Percentiles rank a stretch among this genome's conserved stretches.
These are phyloP conservation scores for Ogataea hybrid DNA, from an alignment of 1,139 yeast species.

Conservation along the genomic window DNA sequence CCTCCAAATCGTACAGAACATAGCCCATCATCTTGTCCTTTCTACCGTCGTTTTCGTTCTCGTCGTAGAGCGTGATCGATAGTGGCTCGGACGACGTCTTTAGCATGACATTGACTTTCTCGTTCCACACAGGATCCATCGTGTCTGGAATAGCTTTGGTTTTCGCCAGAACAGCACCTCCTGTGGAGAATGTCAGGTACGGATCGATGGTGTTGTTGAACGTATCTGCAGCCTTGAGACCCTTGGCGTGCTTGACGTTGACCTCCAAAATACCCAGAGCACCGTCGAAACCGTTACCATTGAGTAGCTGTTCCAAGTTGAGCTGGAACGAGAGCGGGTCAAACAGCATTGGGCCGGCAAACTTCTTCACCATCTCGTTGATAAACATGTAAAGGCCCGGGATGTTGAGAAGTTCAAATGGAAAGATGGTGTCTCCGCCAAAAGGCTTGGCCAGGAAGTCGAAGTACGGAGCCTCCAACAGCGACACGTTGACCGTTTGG, in stretches of 20 bases:
- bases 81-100: conserved; percentile 80
- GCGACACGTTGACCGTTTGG: conserved; percentile 81
- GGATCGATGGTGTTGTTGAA: conserved; percentile 87
- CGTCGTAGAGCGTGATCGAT: conserved; percentile 64
- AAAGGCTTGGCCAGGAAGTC: conserved; percentile 73
- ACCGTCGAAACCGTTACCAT: conserved; percentile 77
- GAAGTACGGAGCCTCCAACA: conserved; percentile 81
- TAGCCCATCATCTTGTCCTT: conserved; percentile 82
- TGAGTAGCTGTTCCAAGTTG: conserved; percentile 84
- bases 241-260: conserved; percentile 62
- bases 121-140: conserved; percentile 77
- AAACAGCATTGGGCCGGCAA: conserved; percentile 82
- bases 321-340: conserved; percentile 90
- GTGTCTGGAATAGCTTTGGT: conserved; percentile 69
- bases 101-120: conserved; percentile 68
- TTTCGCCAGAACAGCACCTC: conserved; percentile 56
- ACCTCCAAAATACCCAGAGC: conserved; percentile 85
- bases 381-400: conserved; percentile 86
- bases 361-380: conserved; percentile 80
- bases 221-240: conserved; percentile 65
- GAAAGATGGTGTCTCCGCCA: conserved; percentile 75
- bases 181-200: conserved; percentile 71
- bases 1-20: conserved; percentile 71
- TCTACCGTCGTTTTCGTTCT: conserved; percentile 61
- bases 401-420: conserved; percentile 80